These are phyloP conservation scores for Penicillium hordei DNA, from an alignment of 2,329 filamentous ascomycete genomes.

Conservation along the genomic window DNA sequence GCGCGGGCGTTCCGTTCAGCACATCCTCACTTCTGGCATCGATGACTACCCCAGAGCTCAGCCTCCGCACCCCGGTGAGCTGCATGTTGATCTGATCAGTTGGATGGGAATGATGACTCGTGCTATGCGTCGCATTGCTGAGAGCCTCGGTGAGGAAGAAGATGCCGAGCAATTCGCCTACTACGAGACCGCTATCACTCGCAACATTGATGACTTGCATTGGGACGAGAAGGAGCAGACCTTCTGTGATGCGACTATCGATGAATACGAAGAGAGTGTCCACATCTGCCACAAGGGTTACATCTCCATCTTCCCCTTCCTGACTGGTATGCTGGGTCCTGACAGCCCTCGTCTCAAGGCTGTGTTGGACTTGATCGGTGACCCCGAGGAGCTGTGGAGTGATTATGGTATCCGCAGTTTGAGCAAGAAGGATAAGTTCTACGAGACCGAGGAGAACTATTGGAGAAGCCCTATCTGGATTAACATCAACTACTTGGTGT, in stretches of 20 bases:
- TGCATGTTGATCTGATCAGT: constrained; percentile 90
- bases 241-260: constrained; percentile 93
- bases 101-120: constrained; percentile 98
- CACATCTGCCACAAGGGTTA: constrained; percentile 97
- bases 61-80: constrained; percentile 90
- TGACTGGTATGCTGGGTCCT: constrained; percentile 74
- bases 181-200: constrained; percentile 72
- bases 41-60: constrained; percentile 95
- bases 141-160: constrained; percentile 70
- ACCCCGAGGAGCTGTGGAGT: constrained; percentile 87
- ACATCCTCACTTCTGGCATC: constrained; percentile 88
- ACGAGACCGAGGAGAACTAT: constrained; percentile 93
- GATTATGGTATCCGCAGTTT: constrained; percentile 84
- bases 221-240: constrained; percentile 79
- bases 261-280: constrained; percentile 86
- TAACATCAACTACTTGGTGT: constrained; percentile 88
- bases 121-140: constrained; percentile 77
- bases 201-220: constrained; percentile 89
- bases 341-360: constrained; percentile 73
- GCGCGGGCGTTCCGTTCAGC: constrained; percentile 82
- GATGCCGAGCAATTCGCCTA: constrained; percentile 71
- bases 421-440: constrained; percentile 77
- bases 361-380: constrained; percentile 72
- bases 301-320: constrained; percentile 87
- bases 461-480: constrained; percentile 96